Conservation (phyloP, 2,329 filamentous ascomycete species). For the Magnaporthales sp. region DNA sequence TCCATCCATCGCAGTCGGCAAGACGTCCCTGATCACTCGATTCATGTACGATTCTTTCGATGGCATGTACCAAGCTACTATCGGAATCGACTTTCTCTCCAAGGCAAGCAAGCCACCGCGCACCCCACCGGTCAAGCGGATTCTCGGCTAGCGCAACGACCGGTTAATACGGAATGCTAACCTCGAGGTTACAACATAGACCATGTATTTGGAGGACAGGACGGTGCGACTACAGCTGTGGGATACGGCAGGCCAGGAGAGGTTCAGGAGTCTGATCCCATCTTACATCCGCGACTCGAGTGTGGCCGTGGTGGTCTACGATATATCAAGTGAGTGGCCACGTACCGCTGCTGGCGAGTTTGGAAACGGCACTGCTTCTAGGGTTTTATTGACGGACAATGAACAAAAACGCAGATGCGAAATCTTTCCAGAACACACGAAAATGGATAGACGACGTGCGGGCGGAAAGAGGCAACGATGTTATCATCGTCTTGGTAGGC, state of each 20-base stretch:
- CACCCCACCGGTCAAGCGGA: neutral
- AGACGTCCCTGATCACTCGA: slow-evolving; percentile 95
- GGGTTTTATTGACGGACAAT: neutral
- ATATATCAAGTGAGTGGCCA: slow-evolving; percentile 67
- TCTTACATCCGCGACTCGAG: slow-evolving; percentile 98
- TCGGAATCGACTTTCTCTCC: slow-evolving; percentile 97
- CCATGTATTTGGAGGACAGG: slow-evolving; percentile 98
- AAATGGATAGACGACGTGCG: slow-evolving; percentile 99
- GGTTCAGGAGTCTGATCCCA: slow-evolving; percentile 93
- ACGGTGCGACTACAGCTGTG: slow-evolving; percentile 95
- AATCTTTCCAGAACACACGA: slow-evolving; percentile 96
- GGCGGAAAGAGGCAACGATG: slow-evolving; percentile 93
- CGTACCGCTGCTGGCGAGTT: neutral
- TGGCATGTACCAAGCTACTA: slow-evolving; percentile 98
- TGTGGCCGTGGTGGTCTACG: slow-evolving; percentile 97
- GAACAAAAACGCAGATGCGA: slow-evolving; percentile 54
- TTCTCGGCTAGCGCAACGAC: neutral
- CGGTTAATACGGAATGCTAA: neutral
- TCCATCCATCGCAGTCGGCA: slow-evolving; percentile 63
- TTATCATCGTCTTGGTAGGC: slow-evolving; percentile 95
- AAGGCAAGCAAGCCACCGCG: slow-evolving; percentile 52
- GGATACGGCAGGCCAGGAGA: slow-evolving; percentile 97
- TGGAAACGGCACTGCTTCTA: neutral
- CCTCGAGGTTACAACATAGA: slow-evolving; percentile 39
- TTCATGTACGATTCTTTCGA: slow-evolving; percentile 99